Evolutionary conservation across 2,329 filamentous ascomycete genomes (phyloP), one percentile per base, ranked within the genome.

Genomic region (Drechslera avenae): DNA sequence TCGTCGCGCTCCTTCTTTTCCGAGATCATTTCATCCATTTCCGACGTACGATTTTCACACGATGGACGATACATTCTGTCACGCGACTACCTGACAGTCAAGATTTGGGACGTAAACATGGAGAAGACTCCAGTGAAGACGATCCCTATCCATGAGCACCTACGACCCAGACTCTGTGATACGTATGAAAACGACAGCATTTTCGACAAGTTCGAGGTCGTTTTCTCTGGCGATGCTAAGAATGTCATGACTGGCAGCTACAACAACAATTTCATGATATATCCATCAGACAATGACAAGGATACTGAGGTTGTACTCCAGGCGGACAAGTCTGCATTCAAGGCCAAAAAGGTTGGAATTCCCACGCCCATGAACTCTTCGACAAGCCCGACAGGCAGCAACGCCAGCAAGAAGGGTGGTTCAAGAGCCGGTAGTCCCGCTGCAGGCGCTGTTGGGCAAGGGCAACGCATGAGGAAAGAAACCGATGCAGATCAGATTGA

Each of bases 181-280:
- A 99, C 94, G 2, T 99, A 99, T 68, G 94, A 99, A 78, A 99
- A 99, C 67, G 94, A 99, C 72, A 96, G 91, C 75, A 99, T 99
- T 71, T 99, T 99, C 71, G 94, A 99, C 84, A 99, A 99, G 76
- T 99, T 99, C 62, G 94, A 99, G 77, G 94, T 99, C 34, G 93
- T 97, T 44, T 99, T 99, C 79, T 97, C 93, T 2, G 94, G 94
- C 18, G 93, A 97, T 75, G 91, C 91, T 32, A 95, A 96, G 82
- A 97, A 99, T 66, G 94, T 97, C 61, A 99, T 99, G 94, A 99
- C 94, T 5, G 94, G 94, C 65, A 97, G 91, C 73, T 99, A 99
- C 81, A 99, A 99, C 83, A 99, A 99, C 80, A 99, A 99, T 79
- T 97, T 99, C 81, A 99, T 99, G 94, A 99, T 99, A 71, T 99